Base-by-base conservation (phyloP, 2,329 filamentous ascomycete species). In the Botrytis deweyae region DNA sequence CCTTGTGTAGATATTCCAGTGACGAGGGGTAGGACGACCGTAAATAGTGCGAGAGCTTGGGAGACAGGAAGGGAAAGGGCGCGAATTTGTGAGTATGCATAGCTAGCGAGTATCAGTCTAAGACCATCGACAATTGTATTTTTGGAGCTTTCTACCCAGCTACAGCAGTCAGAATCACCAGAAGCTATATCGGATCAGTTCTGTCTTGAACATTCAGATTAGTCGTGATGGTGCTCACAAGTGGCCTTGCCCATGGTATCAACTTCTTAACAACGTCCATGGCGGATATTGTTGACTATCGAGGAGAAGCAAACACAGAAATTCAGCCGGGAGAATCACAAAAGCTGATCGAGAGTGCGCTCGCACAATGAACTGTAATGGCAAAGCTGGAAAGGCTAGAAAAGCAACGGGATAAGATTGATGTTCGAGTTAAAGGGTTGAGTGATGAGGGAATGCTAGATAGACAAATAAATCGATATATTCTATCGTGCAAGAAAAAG, bases 51-150 rank as follows among this genome's bases (percentile, higher is more conserved):
- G 4, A 81, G 78, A 18, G 78, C 77, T 76, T 78, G 74, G 14
- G 80, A 76, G 2, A 81, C 79, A 12, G 80, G 80, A 18, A 81
- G 78, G 20, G 75, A 76, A 22, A 81, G 77, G 59, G 61, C 71
- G 58, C 77, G 75, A 61, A 81, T 81, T 74, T 79, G 78, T 5
- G 76, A 76, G 73, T 77, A 79, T 16, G 79, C 76, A 74, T 80
- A 81, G 65, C 80, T 80, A 38, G 40, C 42, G 14, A 20, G 62
- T 29, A 71, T 74, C 22, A 75, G 73, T 75, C 59, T 25, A 16
- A 10, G 44, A 18, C 58, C 25, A 33, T 49, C 44, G 25, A 25
- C 69, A 29, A 66, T 52, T 10, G 42, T 61, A 59, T 5, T 20
- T 25, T 46, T 16, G 20, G 33, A 71, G 44, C 38, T n/a, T 61